Conservation (phyloP, 768 basidiomycete genomes). For the Peribolospora baueri region DNA sequence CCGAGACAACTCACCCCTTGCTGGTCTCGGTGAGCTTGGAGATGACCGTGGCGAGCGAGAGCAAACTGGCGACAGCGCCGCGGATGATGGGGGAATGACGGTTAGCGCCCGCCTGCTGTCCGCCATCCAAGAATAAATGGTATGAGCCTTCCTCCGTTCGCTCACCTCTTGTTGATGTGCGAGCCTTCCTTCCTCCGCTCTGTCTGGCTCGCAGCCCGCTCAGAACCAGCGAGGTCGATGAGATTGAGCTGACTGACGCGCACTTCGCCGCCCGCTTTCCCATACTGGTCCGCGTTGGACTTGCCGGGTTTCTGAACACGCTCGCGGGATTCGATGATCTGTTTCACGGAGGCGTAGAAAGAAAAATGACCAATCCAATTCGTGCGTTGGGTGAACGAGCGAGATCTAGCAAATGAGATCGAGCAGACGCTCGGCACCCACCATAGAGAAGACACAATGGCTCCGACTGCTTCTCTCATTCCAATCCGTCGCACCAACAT, state of each 20-base stretch:
- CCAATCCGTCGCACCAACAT: slow-evolving; percentile 96
- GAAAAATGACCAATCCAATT: neutral
- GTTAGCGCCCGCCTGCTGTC: no score
- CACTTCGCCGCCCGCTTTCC: slow-evolving; percentile 34
- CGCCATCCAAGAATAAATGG: no score
- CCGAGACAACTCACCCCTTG: neutral
- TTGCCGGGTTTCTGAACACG: slow-evolving; percentile 7
- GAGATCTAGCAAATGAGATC: neutral
- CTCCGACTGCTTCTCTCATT: slow-evolving; percentile 84
- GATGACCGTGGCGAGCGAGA: slow-evolving; percentile 82
- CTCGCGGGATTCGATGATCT: slow-evolving; percentile 7
- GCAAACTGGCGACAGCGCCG: slow-evolving; percentile 29
- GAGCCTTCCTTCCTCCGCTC: slow-evolving; percentile 88
- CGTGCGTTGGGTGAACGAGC: no score
- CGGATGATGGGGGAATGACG: neutral
- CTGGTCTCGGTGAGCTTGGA: slow-evolving; percentile 74
- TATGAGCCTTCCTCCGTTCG: neutral
- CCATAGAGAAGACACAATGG: slow-evolving; percentile 80
- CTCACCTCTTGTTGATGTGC: slow-evolving; percentile 51
- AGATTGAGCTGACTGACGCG: slow-evolving; percentile 46
- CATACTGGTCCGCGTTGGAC: neutral
- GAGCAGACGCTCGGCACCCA: slow-evolving; percentile 18
- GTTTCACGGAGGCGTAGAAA: neutral
- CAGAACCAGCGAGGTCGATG: slow-evolving; percentile 89
- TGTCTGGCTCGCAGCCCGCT: slow-evolving; percentile 84